Percentiles rank a stretch among this genome's conserved stretches.
Evolutionary conservation across 129 eudicot genomes (phyloP).

Genomic region (Arctium minus): DNA sequence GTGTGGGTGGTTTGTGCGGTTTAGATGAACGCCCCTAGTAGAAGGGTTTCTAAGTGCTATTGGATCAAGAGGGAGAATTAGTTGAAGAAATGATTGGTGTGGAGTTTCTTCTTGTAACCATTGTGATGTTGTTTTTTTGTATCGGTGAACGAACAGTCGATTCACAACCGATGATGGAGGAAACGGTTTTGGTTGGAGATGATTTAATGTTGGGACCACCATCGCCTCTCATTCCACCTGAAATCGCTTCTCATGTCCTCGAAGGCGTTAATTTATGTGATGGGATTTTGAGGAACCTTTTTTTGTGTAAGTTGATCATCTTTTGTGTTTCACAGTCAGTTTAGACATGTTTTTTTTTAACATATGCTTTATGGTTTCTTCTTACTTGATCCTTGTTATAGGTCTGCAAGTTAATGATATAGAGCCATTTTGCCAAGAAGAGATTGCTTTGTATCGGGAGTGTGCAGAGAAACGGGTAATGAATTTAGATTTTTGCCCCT

Average conservation of each 20-base stretch:
- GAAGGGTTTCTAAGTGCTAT: neutral
- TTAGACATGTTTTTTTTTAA: neutral
- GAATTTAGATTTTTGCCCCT: neutral
- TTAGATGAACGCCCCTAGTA: no score
- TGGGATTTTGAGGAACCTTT: constrained; percentile 76
- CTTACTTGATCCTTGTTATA: constrained; percentile 23
- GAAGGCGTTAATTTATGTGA: constrained; percentile 94
- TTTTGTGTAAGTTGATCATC: constrained; percentile 56
- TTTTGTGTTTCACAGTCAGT: neutral
- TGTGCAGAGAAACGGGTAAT: constrained; percentile 89
- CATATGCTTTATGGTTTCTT: constrained; percentile 2
- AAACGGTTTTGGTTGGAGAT: constrained; percentile 90
- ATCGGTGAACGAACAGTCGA: constrained; percentile 49
- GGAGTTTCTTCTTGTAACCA: neutral
- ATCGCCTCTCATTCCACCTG: constrained; percentile 93
- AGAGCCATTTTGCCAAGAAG: constrained; percentile 98
- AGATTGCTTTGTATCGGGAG: constrained; percentile 71
- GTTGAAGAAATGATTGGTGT: neutral
- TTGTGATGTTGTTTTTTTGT: neutral
- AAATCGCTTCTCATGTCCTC: constrained; percentile 91
- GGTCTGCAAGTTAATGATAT: constrained; percentile 90
- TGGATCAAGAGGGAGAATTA: neutral
- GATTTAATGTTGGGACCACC: constrained; percentile 95
- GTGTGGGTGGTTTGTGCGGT: no score
- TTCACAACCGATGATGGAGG: constrained; percentile 93